Conservation (phyloP, 257 asterid species). For the Ilex aquifolium region DNA sequence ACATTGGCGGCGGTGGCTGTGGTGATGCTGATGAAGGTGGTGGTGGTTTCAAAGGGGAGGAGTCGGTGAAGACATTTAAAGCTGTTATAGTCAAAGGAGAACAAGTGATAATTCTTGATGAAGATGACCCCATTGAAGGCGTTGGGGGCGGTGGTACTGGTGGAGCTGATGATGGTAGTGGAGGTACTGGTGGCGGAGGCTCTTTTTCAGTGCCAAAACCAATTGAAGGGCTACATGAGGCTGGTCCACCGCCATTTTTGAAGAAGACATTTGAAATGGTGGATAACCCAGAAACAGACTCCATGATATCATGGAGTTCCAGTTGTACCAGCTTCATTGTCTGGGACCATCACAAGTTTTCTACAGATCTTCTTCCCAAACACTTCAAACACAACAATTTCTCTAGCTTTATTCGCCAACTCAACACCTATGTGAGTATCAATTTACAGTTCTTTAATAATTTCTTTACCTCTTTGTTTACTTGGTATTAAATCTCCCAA, state of each 20-base stretch:
- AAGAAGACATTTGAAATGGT: conserved; percentile 84
- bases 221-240: conserved; percentile 51
- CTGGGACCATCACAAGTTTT: conserved; percentile 74
- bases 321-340: conserved; percentile 52
- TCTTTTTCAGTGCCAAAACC: conserved; percentile 27
- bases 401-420: conserved; percentile 93
- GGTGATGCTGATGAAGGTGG: too few relatives aligned
- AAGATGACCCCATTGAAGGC: too few relatives aligned
- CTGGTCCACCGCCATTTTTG: conserved; percentile 76
- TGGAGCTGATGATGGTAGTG: not conserved
- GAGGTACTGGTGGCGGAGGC: conserved; percentile 7
- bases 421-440: conserved; percentile 74
- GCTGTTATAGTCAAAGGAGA: too few relatives aligned
- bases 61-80: too few relatives aligned
- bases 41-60: too few relatives aligned
- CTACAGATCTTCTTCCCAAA: conserved; percentile 68
- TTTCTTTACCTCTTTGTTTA: not conserved
- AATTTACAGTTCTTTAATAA: not conserved
- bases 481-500: not conserved
- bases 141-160: not conserved
- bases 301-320: conserved; percentile 65
- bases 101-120: too few relatives aligned
- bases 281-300: conserved; percentile 72
- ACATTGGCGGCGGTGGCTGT: too few relatives aligned
- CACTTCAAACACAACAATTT: conserved; percentile 89